Conservation (phyloP, 192 early-diverging fungal species). For the Spinellus fusiger region DNA sequence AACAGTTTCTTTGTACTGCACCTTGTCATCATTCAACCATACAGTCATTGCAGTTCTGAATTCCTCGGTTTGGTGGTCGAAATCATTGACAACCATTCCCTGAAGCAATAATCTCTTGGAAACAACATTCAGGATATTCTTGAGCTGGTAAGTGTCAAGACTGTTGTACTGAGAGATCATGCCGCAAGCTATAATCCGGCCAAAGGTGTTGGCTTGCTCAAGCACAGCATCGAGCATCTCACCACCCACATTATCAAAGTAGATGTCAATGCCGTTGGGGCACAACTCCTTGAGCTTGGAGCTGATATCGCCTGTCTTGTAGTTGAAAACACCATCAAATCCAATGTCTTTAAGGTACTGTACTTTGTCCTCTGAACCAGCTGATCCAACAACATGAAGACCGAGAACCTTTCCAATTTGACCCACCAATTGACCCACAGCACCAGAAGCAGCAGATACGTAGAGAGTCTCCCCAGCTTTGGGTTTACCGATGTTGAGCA, state of each 20-base stretch:
- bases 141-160: conserved; percentile 38
- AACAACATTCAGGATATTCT: conserved; percentile 53
- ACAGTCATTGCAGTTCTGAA: conserved; percentile 53
- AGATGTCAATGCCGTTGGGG: conserved; percentile 83
- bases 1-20: conserved; percentile 53
- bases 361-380: conserved; percentile 82
- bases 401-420: conserved; percentile 76
- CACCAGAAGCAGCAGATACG: conserved; percentile 73
- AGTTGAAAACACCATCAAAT: conserved; percentile 88
- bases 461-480: conserved; percentile 80
- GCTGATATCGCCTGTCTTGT: conserved; percentile 65
- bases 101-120: conserved; percentile 51
- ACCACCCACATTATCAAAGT: conserved; percentile 84
- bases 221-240: conserved; percentile 72
- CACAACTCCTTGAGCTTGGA: conserved; percentile 52
- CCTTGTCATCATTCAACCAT: conserved; percentile 54
- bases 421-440: conserved; percentile 63
- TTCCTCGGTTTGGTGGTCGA: conserved; percentile 37
- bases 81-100: conserved; percentile 59
- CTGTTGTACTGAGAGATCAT: conserved; percentile 68
- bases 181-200: conserved; percentile 69
- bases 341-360: conserved; percentile 57
- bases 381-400: conserved; percentile 76
- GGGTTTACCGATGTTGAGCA: conserved; percentile 60
- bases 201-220: conserved; percentile 52